Percentiles rank a stretch among this genome's conserved stretches.
Conservation (phyloP, 306 rosid genomes). For the Arachis stenosperma region DNA sequence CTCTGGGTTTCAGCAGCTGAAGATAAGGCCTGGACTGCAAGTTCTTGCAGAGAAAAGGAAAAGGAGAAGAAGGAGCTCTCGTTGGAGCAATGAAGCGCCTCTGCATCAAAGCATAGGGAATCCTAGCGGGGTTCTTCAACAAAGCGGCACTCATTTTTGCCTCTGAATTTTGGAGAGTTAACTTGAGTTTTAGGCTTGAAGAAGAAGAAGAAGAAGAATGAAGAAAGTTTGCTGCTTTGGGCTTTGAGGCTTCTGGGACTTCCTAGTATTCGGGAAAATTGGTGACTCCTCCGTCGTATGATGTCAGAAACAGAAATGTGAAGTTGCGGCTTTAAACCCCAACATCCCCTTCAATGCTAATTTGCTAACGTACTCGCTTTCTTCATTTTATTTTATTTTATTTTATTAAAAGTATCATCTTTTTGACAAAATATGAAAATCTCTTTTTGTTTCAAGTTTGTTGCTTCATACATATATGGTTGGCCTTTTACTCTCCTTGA, state of each 20-base stretch:
- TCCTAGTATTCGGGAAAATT: not conserved
- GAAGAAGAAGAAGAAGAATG: not conserved
- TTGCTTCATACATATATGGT: not conserved
- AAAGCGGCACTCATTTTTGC: conserved; percentile 48
- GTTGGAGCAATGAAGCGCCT: conserved; percentile 37
- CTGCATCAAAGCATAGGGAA: conserved; percentile 42
- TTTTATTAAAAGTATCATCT: not conserved
- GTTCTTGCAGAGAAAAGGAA: conserved; percentile 36
- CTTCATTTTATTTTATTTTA: not conserved
- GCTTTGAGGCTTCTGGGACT: not conserved
- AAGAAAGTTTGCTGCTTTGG: not conserved
- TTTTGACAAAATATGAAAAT: too few relatives aligned
- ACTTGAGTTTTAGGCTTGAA: conserved; percentile 19
- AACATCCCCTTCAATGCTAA: not conserved
- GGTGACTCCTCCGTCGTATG: not conserved
- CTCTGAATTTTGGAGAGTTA: not conserved
- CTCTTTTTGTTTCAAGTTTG: not conserved
- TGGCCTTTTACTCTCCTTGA: too few relatives aligned
- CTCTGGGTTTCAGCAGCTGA: conserved; percentile 51
- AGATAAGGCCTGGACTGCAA: conserved; percentile 46
- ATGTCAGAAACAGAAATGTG: not conserved
- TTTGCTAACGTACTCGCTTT: not conserved
- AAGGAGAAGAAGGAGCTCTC: conserved; percentile 28
- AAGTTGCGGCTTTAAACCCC: not conserved
- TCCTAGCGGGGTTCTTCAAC: conserved; percentile 28